Base-by-base conservation (phyloP, 2,329 filamentous ascomycete species). In the Leptoxyphium fumago region DNA sequence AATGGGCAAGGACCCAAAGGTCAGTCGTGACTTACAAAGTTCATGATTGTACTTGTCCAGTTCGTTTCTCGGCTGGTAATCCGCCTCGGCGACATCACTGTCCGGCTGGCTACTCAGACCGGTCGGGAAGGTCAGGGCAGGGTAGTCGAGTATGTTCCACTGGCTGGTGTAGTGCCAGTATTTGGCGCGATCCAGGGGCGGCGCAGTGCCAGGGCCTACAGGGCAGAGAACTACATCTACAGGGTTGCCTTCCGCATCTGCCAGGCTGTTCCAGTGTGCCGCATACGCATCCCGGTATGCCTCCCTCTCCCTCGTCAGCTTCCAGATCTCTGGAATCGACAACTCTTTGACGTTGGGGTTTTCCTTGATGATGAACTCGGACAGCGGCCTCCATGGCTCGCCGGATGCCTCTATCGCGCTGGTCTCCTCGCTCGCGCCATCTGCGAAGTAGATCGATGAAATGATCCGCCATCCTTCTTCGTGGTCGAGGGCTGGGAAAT, bases 151-250 rank as follows among this genome's bases (percentile, higher is more conserved):
- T 38, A 83, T 52, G 55, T 84, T 84, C 77, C 78, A 84, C 48
- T 78, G 72, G 0, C 71, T 64, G 0, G 77, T 81, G 51, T 84
- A 84, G 1, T 71, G 71, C 77, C 78, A 84, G 50, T 74, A 75
- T 32, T 60, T 65, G 56, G 80, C 53, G 46, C 66, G 61, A 49
- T 75, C 58, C 48, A 77, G 67, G 48, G 72, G 61, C 2, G 68
- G 73, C n/a, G 74, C 74, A 2, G 65, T 64, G 1, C 72, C 69
- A 1, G 75, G 74, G 0, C 71, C 72, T 0, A 67, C 72, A 0
- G 78, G 79, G 44, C 72, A 77, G 1, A 83, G 63, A 29, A 83
- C 72, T 0, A 78, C 73, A 56, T 84, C 79, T 8, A 80, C 68
- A 45, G 11, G 17, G 18, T 38, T 17, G 7, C 43, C 48, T 34